Evolutionary conservation across 2,329 filamentous ascomycete genomes (phyloP).

Genomic region (Septoria linicola): DNA sequence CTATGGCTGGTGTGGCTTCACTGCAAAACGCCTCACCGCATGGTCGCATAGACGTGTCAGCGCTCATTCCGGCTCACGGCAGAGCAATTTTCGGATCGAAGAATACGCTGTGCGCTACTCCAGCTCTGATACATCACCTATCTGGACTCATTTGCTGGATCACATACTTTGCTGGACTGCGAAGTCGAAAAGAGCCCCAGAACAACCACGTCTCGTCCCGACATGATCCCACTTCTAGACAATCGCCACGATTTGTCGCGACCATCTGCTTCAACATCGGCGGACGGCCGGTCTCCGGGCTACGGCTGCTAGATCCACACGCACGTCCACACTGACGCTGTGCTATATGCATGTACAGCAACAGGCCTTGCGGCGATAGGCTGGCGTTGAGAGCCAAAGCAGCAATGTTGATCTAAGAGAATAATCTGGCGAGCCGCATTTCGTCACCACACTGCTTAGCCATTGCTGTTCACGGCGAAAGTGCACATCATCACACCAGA

Average conservation of each 20-base stretch:
- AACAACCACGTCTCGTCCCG: neutral
- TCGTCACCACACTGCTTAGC: too few relatives aligned
- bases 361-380: neutral
- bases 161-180: slow-evolving; percentile 1
- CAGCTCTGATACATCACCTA: neutral
- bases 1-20: neutral
- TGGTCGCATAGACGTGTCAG: neutral
- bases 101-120: slow-evolving; percentile 7
- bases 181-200: slow-evolving; percentile 1
- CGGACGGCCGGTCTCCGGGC: slow-evolving; percentile 9
- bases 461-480: too few relatives aligned
- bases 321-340: neutral
- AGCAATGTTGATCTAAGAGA: neutral
- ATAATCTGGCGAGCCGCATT: neutral
- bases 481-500: too few relatives aligned
- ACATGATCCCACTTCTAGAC: slow-evolving; percentile 3
- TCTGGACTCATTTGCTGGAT: neutral
- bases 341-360: neutral
- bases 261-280: slow-evolving; percentile 2
- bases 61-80: too few relatives aligned
- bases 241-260: neutral
- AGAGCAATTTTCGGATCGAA: neutral
- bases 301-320: neutral
- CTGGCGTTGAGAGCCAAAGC: neutral
- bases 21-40: neutral